Evolutionary conservation across 208 protist species (phyloP).

Genomic region (Trypanosoma scelopori): DNA sequence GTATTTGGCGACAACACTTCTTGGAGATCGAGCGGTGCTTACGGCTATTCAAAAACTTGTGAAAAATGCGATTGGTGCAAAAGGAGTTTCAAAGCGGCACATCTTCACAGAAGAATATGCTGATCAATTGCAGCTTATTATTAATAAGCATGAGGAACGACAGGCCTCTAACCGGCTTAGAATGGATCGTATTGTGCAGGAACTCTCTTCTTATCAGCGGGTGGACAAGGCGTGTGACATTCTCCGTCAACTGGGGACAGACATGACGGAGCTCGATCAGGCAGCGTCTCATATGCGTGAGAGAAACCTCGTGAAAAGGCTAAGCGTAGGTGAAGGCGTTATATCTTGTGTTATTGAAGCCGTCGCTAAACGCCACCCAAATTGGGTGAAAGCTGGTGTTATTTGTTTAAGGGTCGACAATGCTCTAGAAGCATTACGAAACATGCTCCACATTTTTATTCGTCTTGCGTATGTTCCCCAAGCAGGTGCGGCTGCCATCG

Average conservation of each 20-base stretch:
- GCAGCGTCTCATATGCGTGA: conserved; percentile 23
- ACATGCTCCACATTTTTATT: conserved; percentile 78
- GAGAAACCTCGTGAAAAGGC: conserved; percentile 28
- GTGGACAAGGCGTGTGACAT: conserved; percentile 55
- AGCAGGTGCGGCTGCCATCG: conserved; percentile 71
- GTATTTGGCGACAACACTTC: conserved; percentile 39
- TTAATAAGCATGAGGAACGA: conserved; percentile 44
- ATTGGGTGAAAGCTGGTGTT: conserved; percentile 69
- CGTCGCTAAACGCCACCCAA: conserved; percentile 64
- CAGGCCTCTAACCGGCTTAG: conserved; percentile 17
- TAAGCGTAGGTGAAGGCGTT: conserved; percentile 34
- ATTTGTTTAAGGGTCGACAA: conserved; percentile 23
- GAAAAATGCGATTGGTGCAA: conserved; percentile 60
- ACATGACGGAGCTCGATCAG: conserved; percentile 45
- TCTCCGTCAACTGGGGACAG: conserved; percentile 41
- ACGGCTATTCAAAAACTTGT: conserved; percentile 43
- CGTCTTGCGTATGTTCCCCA: conserved; percentile 83
- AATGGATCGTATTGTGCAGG: conserved; percentile 32
- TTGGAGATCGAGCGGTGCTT: conserved; percentile 46
- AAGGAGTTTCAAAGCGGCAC: conserved; percentile 33
- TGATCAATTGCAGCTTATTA: conserved; percentile 43
- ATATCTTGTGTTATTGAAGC: conserved; percentile 42
- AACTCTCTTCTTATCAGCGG: conserved; percentile 56
- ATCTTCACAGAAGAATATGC: conserved; percentile 56
- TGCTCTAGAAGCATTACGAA: conserved; percentile 29